Conservation (phyloP, 371 early-diverging fungal species). For the Actinomucor elegans region DNA sequence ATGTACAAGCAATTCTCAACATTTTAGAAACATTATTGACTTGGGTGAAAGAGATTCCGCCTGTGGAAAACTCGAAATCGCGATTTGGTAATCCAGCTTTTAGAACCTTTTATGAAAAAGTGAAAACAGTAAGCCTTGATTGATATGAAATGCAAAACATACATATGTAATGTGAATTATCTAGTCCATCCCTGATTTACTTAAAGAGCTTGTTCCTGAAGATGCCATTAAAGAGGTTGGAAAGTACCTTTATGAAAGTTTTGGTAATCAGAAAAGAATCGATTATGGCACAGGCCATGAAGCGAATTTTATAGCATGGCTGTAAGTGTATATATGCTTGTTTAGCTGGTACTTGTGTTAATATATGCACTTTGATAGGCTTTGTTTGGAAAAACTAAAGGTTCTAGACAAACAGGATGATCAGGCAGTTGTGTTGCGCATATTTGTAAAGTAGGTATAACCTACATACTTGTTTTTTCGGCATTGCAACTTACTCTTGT, state of each 20-base stretch:
- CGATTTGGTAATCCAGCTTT: slow-evolving; percentile 95
- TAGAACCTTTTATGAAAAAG: slow-evolving; percentile 73
- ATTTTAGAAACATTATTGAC: slow-evolving; percentile 63
- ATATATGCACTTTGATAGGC: slow-evolving; percentile 31
- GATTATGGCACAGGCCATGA: slow-evolving; percentile 99
- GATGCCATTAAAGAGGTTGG: slow-evolving; percentile 70
- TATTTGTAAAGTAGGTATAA: slow-evolving; percentile 71
- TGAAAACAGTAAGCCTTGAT: slow-evolving; percentile 50
- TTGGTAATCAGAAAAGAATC: slow-evolving; percentile 95
- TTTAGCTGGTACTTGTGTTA: too few species aligned
- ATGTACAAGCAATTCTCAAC: slow-evolving; percentile 56
- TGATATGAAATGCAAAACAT: background rate
- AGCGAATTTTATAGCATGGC: slow-evolving; percentile 91
- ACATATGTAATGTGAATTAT: background rate
- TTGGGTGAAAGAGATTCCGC: slow-evolving; percentile 72
- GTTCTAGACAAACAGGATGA: slow-evolving; percentile 66
- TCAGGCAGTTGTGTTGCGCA: slow-evolving; percentile 70
- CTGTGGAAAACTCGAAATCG: slow-evolving; percentile 73
- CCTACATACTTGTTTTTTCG: too few species aligned
- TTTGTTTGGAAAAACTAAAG: slow-evolving; percentile 80
- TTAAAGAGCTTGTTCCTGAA: slow-evolving; percentile 37
- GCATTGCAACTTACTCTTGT: too few species aligned
- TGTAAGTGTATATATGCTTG: slow-evolving; percentile 51
- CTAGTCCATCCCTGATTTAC: slow-evolving; percentile 28
- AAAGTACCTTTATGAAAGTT: slow-evolving; percentile 83